A percentile compares a stretch with the other conserved stretches of the same genome.
These are phyloP conservation scores for Saccharomyces hybrid DNA, from an alignment of 1,139 yeast species.

Conservation along the genomic window DNA sequence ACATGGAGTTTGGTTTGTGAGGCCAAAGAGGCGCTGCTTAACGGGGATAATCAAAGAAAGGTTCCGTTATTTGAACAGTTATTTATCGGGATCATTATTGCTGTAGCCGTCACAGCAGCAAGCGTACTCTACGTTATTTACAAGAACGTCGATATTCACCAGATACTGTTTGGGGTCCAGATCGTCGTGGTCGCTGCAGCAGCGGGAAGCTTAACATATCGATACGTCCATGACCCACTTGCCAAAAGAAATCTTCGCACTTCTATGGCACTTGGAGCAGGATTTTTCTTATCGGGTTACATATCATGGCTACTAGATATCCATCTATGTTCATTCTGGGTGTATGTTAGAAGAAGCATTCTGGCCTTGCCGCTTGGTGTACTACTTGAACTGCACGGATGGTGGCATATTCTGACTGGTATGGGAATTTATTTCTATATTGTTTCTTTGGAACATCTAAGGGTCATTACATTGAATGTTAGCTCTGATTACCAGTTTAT, in stretches of 20 bases:
- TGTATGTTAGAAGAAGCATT: constrained; percentile 49
- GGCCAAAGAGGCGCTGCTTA: constrained; percentile 14
- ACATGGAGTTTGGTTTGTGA: constrained; percentile 82
- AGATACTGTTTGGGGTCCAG: constrained; percentile 51
- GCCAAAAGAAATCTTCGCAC: constrained; percentile 43
- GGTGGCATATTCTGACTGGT: constrained; percentile 93
- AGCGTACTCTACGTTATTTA: constrained; percentile 58
- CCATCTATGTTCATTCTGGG: constrained; percentile 58
- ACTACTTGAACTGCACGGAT: constrained; percentile 83
- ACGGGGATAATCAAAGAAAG: constrained; percentile 34
- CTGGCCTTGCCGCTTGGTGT: constrained; percentile 83
- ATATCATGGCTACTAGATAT: constrained; percentile 71
- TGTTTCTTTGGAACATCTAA: constrained; percentile 53
- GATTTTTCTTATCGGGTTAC: constrained; percentile 61
- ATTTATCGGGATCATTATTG: constrained; percentile 32
- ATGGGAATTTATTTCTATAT: constrained; percentile 64
- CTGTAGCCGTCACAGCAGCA: constrained; percentile 45
- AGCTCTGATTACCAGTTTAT: constrained; percentile 44
- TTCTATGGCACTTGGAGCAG: constrained; percentile 51
- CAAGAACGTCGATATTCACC: constrained; percentile 83
- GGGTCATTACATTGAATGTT: constrained; percentile 49
- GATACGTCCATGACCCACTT: constrained; percentile 42
- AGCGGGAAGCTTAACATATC: constrained; percentile 42
- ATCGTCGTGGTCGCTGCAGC: constrained; percentile 51
- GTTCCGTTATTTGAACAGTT: constrained; percentile 20